These are phyloP conservation scores for Naganishia onofrii DNA, from an alignment of 768 basidiomycete genomes.

Conservation along the genomic window DNA sequence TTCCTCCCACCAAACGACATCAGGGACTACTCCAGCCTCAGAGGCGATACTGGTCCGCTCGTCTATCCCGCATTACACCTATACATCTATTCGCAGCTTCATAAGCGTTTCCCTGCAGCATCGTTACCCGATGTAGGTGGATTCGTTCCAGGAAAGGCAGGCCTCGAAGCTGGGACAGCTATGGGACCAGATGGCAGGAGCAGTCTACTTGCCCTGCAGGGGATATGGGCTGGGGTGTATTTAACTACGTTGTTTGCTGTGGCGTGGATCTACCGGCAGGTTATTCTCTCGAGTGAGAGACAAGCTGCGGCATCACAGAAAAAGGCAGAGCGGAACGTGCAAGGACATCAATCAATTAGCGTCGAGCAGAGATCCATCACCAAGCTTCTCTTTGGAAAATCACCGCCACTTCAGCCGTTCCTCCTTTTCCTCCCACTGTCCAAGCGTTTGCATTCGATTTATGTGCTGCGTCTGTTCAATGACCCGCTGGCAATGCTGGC, in stretches of 20 bases:
- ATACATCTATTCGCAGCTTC: slow-evolving; percentile 71
- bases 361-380: neutral
- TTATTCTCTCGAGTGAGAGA: neutral
- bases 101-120: slow-evolving; percentile 56
- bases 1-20: slow-evolving; percentile 68
- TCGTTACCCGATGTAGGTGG: slow-evolving; percentile 14
- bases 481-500: slow-evolving; percentile 71
- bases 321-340: slow-evolving; percentile 63
- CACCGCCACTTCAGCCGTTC: slow-evolving; percentile 32
- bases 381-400: slow-evolving; percentile 31
- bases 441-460: slow-evolving; percentile 93
- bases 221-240: slow-evolving; percentile 75
- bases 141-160: slow-evolving; percentile 22
- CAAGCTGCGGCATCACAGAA: slow-evolving; percentile 52
- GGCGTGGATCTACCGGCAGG: slow-evolving; percentile 63
- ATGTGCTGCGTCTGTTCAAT: slow-evolving; percentile 85
- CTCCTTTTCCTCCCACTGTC: slow-evolving; percentile 68
- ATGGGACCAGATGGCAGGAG: neutral
- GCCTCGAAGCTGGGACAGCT: neutral
- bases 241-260: slow-evolving; percentile 64
- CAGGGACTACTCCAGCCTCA: slow-evolving; percentile 73
- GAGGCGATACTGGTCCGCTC: slow-evolving; percentile 86
- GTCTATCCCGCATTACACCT: slow-evolving; percentile 96
- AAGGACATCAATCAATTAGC: slow-evolving; percentile 55
- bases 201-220: slow-evolving; percentile 37